Percentiles rank a stretch among this genome's conserved stretches.
phyloP scores from a whole-genome alignment of 768 basidiomycete genomes.

The Rhodotorula babjevae region DNA sequence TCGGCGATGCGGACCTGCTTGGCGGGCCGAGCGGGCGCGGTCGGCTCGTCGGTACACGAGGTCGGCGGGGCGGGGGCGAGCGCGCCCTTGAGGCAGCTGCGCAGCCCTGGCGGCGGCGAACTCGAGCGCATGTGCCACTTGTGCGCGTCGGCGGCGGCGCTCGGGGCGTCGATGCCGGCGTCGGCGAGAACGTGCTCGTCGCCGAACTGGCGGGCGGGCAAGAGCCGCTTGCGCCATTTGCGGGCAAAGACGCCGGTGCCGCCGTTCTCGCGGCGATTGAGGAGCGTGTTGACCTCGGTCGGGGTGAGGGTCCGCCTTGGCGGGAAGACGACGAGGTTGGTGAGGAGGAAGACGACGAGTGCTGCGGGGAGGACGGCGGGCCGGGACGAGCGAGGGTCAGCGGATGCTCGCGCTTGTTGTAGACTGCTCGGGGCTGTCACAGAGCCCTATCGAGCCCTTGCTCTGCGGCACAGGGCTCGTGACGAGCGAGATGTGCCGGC shows the following conservation, averaged over 20 bases:
- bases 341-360: neutral
- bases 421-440: no score
- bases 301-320: conserved; percentile 11
- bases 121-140: neutral
- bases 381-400: neutral
- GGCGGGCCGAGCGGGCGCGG: no score
- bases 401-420: no score
- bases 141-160: no score
- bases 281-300: conserved; percentile 24
- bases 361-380: neutral
- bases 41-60: no score
- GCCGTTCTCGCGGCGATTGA: conserved; percentile 30
- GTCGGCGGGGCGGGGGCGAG: no score
- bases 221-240: conserved; percentile 10
- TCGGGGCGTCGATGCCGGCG: neutral
- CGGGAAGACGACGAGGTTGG: conserved; percentile 7
- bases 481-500: no score
- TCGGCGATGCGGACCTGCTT: conserved; percentile 22
- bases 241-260: conserved; percentile 13
- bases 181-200: conserved; percentile 10
- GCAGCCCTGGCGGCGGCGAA: conserved; percentile 12
- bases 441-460: no score
- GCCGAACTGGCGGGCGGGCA: neutral
- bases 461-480: no score
- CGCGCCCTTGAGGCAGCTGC: conserved; percentile 3